Conservation (phyloP, 257 asterid genomes). For the Solanum tacnaense region DNA sequence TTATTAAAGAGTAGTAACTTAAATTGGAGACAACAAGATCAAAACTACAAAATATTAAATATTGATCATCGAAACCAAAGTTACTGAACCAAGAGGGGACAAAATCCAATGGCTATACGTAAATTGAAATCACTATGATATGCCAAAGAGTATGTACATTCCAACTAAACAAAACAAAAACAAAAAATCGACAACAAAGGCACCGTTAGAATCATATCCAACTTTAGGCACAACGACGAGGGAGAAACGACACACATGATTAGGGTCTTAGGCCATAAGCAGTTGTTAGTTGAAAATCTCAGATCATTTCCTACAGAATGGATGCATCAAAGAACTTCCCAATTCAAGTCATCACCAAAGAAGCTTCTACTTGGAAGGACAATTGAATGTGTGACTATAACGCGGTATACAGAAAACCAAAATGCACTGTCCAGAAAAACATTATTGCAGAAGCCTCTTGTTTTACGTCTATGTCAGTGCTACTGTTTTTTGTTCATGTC, state of each 20-base stretch:
- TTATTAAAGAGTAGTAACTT: background rate
- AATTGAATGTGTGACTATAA: background rate
- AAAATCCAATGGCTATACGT: background rate
- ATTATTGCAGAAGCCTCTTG: background rate
- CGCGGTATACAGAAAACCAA: background rate
- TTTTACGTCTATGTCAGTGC: background rate
- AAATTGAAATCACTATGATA: background rate
- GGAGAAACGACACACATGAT: background rate
- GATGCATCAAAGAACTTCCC: background rate
- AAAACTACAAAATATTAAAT: background rate
- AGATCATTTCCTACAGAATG: background rate
- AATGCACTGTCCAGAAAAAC: background rate
- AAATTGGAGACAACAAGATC: background rate
- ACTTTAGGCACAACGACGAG: background rate
- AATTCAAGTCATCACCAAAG: background rate
- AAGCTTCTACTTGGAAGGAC: background rate
- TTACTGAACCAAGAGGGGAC: background rate
- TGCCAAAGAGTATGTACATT: background rate
- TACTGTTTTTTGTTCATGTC: conserved; percentile 69
- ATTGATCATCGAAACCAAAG: background rate
- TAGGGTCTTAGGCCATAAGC: background rate
- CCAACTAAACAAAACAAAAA: background rate
- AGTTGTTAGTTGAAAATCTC: background rate
- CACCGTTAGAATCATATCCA: background rate
- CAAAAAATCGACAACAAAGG: background rate